phyloP scores from a whole-genome alignment of 352 stramenopile genomes.

The Phytophthora multivora region DNA sequence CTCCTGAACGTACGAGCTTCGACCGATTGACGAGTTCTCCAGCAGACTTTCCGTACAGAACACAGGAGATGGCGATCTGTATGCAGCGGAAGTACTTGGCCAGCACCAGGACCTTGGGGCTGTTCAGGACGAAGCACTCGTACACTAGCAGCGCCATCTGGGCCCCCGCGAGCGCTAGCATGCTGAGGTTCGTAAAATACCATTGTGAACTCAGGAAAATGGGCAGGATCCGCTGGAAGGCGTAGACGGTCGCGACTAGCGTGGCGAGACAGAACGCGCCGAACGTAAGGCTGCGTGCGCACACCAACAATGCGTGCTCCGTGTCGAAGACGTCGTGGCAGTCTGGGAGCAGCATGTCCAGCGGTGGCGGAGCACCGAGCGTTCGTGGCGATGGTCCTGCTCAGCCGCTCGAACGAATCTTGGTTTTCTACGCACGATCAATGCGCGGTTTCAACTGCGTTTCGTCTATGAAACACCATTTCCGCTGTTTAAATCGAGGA shows the following conservation, averaged over 20 bases:
- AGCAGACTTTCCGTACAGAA: conserved; percentile 71
- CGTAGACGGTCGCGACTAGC: conserved; percentile 46
- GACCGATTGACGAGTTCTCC: conserved; percentile 61
- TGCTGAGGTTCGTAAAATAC: conserved; percentile 64
- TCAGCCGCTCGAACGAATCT: conserved; percentile 12
- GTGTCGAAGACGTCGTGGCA: conserved; percentile 49
- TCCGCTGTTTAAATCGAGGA: too few species aligned
- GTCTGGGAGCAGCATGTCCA: conserved; percentile 50
- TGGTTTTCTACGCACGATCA: conserved; percentile 13
- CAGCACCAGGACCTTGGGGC: conserved; percentile 61
- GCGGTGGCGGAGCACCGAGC: neutral
- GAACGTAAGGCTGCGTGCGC: conserved; percentile 66
- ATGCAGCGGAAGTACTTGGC: conserved; percentile 76
- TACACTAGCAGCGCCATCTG: conserved; percentile 73
- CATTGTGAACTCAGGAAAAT: conserved; percentile 60
- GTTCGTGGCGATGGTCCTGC: neutral
- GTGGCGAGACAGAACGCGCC: conserved; percentile 61
- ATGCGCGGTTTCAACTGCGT: too few species aligned
- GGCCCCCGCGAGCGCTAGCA: conserved; percentile 58
- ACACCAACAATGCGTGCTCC: conserved; percentile 48
- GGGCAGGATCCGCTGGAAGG: conserved; percentile 55
- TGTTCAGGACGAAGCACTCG: conserved; percentile 68
- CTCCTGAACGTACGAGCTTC: conserved; percentile 29
- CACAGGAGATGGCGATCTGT: conserved; percentile 69
- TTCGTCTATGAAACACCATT: too few species aligned